Conservation (phyloP, 1,139 yeast genomes). For the Yamadazyma dushanensis region DNA sequence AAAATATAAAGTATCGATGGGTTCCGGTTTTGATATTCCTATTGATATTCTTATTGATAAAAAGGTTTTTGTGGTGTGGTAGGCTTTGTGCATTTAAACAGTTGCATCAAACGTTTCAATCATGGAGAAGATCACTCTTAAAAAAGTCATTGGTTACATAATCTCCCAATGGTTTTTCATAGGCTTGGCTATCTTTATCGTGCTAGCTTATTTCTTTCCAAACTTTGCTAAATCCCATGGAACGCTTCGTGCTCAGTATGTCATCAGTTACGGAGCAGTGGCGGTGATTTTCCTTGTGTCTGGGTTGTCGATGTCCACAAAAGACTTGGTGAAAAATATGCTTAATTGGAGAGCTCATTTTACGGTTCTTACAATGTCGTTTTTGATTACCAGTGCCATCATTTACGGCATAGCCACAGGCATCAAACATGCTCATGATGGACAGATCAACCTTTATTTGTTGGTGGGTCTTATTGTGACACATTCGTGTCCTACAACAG, state of each 20-base stretch:
- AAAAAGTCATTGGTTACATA: slow-evolving; percentile 22
- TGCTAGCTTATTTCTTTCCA: slow-evolving; percentile 77
- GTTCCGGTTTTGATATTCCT: no score
- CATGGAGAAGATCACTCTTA: no score
- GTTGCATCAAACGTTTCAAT: no score
- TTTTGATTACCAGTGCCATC: slow-evolving; percentile 71
- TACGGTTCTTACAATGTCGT: slow-evolving; percentile 65
- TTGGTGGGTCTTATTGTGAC: slow-evolving; percentile 79
- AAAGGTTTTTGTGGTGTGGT: no score
- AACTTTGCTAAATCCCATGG: slow-evolving; percentile 84
- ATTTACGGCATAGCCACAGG: slow-evolving; percentile 75
- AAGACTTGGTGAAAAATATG: slow-evolving; percentile 57
- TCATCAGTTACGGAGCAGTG: slow-evolving; percentile 84
- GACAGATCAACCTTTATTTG: slow-evolving; percentile 65
- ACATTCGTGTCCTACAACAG: slow-evolving; percentile 88
- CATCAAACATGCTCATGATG: slow-evolving; percentile 58
- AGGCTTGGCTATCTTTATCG: slow-evolving; percentile 67
- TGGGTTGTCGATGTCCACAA: slow-evolving; percentile 75
- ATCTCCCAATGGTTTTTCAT: slow-evolving; percentile 72
- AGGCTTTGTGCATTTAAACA: no score
- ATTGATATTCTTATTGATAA: no score
- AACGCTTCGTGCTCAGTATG: slow-evolving; percentile 66
- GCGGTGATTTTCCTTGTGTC: slow-evolving; percentile 80
- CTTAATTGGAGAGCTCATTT: slow-evolving; percentile 81
- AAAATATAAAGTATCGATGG: no score